Conservation (phyloP, 768 basidiomycete species). For the Trametes punicea region DNA sequence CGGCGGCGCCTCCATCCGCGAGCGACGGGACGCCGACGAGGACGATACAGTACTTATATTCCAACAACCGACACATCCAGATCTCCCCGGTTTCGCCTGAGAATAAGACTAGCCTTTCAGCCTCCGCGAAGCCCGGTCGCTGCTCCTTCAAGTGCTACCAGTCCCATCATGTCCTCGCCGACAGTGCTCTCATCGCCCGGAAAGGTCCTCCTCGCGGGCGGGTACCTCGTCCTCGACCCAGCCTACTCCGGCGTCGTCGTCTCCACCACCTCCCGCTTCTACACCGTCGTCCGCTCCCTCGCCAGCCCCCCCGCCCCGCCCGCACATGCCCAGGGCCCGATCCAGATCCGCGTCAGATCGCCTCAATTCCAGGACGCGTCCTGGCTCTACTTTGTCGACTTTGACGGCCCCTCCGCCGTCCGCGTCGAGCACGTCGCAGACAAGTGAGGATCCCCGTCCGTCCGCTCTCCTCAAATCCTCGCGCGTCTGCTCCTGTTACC, state of each 20-base stretch:
- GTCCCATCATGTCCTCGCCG: conserved; percentile 22
- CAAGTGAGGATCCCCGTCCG: conserved; percentile 6
- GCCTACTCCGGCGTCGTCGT: conserved; percentile 83
- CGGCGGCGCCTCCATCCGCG: too few species aligned
- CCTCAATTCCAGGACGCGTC: conserved; percentile 85
- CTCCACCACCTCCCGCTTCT: conserved; percentile 93
- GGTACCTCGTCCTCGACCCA: conserved; percentile 94
- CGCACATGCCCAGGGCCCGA: conserved; percentile 17
- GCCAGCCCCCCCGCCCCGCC: conserved; percentile 11
- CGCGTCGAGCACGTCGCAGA: conserved; percentile 29
- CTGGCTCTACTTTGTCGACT: conserved; percentile 66
- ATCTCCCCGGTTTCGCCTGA: too few species aligned
- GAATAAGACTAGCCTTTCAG: background rate
- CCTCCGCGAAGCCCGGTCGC: background rate
- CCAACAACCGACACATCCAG: too few species aligned
- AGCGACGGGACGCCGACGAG: too few species aligned
- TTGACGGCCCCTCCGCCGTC: conserved; percentile 31
- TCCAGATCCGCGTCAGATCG: conserved; percentile 71
- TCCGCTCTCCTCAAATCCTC: background rate
- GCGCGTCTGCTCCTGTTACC: background rate
- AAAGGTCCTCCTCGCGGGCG: conserved; percentile 93
- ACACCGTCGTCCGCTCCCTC: conserved; percentile 56
- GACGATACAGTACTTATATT: too few species aligned
- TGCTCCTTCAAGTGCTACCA: background rate
- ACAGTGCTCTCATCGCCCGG: conserved; percentile 90